Percentiles rank a stretch among this genome's conserved stretches.
Evolutionary conservation across 2,329 filamentous ascomycete species (phyloP).

Genomic region (Cyphellophora attinorum): DNA sequence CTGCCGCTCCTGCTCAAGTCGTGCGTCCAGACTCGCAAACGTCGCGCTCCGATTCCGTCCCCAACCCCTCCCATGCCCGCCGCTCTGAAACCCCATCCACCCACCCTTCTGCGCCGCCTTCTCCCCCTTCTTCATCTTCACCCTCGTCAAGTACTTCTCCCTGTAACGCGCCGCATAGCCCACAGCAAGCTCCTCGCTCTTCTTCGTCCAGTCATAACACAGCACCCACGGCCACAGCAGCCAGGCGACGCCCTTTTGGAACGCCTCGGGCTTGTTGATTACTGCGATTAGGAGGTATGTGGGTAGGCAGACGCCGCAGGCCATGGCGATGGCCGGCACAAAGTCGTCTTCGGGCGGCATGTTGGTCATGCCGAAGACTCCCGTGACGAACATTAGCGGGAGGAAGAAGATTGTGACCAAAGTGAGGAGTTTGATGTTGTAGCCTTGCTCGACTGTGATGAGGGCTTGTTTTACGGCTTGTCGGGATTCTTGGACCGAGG

Average conservation of each 20-base stretch:
- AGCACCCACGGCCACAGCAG: not conserved
- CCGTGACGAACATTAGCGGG: slow-evolving; percentile 24
- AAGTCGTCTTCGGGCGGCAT: slow-evolving; percentile 28
- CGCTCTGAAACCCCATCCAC: not conserved
- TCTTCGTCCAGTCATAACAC: not conserved
- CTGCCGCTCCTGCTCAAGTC: not conserved
- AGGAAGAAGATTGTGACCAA: slow-evolving; percentile 33
- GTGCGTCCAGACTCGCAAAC: not conserved
- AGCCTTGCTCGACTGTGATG: slow-evolving; percentile 47
- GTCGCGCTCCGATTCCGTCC: not conserved
- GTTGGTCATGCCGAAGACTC: slow-evolving; percentile 28
- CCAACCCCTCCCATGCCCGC: not conserved
- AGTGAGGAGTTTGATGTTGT: slow-evolving; percentile 30
- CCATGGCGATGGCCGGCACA: slow-evolving; percentile 31
- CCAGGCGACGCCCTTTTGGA: not conserved
- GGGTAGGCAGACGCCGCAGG: slow-evolving; percentile 32
- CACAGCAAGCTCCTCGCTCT: not conserved
- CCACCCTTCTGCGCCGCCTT: not conserved
- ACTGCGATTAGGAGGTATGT: slow-evolving; percentile 38
- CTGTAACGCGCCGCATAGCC: not conserved
- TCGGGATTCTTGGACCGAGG: slow-evolving; percentile 51
- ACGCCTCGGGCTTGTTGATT: slow-evolving; percentile 23
- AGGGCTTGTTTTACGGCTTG: slow-evolving; percentile 48
- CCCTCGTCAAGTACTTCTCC: not conserved
- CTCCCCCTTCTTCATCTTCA: not conserved